Evolutionary conservation across 495 filamentous ascomycete species (phyloP), one percentile per base, ranked within the genome.

Genomic region (Apiosordaria backusii): DNA sequence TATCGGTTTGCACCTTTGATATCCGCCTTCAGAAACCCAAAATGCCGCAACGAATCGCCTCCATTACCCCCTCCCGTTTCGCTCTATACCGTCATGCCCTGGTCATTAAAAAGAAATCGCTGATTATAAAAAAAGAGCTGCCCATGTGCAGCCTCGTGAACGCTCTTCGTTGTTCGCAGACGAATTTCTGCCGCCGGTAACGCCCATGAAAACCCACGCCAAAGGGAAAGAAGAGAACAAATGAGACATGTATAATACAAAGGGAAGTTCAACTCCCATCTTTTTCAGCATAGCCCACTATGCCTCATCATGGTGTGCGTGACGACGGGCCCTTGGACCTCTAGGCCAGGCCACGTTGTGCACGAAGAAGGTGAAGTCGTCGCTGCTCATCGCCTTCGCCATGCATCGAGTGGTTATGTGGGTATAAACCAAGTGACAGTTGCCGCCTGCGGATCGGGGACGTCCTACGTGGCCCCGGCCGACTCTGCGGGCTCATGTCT

Each of bases 291-390:
- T 15, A 10, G 45, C 2, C 52, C n/a, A 13, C 15, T 35, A 10
- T 16, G 52, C 26, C 10, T 23, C 35, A 25, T 40, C 22, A n/a
- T 1, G 21, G 40, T 45, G 26, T 18, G 18, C 59, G 25, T 7
- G 6, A n/a, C 22, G 35, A 19, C n/a, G 1, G 16, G 10, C 25
- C 53, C 40, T 29, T 18, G 25, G 61, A 25, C 59, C 59, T 50
- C 69, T 72, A 70, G 18, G 62, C 71, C 65, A 74, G 59, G n/a
- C 70, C 60, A 29, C 73, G 71, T n/a, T 72, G 67, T 5, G 71
- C 66, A 50, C 71, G 76, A 15, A 76, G 50, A 60, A 76, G 54
- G 1, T 70, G 68, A 25, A 75, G 22, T n/a, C 74, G 64, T 22
- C 71, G 61, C 2, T 50, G 55, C 53, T 78, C 74, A 18, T 76